These are phyloP conservation scores for Cairneyella variabilis DNA, from an alignment of 495 filamentous ascomycete species.

Conservation along the genomic window DNA sequence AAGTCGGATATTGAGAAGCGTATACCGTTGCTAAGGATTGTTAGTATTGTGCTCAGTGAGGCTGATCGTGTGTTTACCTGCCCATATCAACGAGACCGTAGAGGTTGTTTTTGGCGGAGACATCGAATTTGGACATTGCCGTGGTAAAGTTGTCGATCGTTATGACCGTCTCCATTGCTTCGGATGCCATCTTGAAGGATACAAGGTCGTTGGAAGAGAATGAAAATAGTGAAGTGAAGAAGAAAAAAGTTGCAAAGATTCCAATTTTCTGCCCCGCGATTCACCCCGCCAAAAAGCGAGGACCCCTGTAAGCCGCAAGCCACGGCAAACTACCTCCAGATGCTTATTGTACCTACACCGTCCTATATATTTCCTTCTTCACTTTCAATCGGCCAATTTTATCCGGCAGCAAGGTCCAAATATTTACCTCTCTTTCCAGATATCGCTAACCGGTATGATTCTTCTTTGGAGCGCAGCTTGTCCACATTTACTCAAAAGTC, in stretches of 20 bases:
- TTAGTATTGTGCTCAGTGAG: background rate
- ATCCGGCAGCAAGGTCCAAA: no score
- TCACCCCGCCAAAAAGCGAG: background rate
- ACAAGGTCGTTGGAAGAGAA: background rate
- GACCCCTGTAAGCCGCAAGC: no score
- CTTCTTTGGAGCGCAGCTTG: no score
- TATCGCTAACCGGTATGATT: no score
- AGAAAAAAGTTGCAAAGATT: no score
- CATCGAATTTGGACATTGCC: constrained; percentile 43
- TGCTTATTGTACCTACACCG: no score
- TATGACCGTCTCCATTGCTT: constrained; percentile 33
- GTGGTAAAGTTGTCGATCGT: constrained; percentile 47
- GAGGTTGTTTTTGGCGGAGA: constrained; percentile 37
- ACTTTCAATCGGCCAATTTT: no score
- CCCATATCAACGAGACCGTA: constrained; percentile 71
- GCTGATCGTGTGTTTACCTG: constrained; percentile 44
- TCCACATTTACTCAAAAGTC: no score
- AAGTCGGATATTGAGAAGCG: constrained; percentile 88
- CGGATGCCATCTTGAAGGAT: constrained; percentile 12
- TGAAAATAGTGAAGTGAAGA: background rate
- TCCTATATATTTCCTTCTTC: no score
- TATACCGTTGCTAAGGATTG: constrained; percentile 73
- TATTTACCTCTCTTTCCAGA: no score
- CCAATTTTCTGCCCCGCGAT: constrained; percentile 1
- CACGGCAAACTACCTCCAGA: no score